Evolutionary conservation across 75 land plant species (phyloP), one percentile per base, ranked within the genome.

Genomic region (Gnetum montanum): DNA sequence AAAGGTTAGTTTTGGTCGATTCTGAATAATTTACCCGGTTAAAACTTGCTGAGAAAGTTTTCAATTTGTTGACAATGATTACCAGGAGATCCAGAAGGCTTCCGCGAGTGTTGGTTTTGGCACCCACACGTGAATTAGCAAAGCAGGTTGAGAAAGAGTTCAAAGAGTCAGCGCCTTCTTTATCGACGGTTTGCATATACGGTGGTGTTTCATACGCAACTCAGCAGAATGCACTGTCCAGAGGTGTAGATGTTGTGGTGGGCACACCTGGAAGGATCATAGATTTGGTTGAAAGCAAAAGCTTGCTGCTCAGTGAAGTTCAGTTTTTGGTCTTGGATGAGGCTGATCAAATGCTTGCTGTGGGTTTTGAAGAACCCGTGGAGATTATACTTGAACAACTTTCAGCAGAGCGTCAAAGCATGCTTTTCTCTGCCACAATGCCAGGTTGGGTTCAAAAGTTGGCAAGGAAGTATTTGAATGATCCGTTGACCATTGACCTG

Each of bases 381-480:
- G 98, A 94, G 67, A 54, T 54, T 15, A 90, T 94, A 47, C 60
- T 94, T 31, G 81, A 86, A 43, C 68, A 76, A 46, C 65, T 94
- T 46, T 96, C 98, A 47, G 7, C 71, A 13, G 46, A 80, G 47
- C 63, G 98, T 8, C 98, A 94, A 51, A 90, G 80, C 60, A 94
- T 94, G 98, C 85, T 94, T 49, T 94, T 94, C 72, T 94, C 98
- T 49, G 98, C 98, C 18, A 94, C 98, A 11, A 94, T 94, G 98
- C 98, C 98, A 56, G 47, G 64, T 16, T 94, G 98, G 98, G 85
- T 94, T 8, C 77, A 85, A 60, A 88, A 90, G 53, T 40, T 94
- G 50, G 53, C 98, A 11, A 80, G 98, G 38, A 94, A 86, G 58
- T 76, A 85, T 52, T 58, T 94, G 58, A 67, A 85, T 46, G 74